phyloP scores from a whole-genome alignment of 169 alveolate genomes.

The Neospora caninum region DNA sequence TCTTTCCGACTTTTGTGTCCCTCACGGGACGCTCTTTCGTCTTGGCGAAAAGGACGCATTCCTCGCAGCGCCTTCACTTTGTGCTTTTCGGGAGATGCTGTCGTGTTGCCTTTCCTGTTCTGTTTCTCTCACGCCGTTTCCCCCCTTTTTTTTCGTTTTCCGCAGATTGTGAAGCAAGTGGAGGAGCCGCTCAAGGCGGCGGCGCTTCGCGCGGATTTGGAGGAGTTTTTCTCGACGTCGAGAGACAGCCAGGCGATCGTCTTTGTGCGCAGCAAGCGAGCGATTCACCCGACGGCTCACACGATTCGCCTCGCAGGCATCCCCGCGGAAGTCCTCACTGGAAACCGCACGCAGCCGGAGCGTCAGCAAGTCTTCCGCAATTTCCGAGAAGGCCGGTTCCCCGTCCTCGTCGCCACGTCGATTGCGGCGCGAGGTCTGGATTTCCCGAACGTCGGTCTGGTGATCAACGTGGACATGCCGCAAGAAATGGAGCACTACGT shows the following conservation, averaged over 20 bases:
- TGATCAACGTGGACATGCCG: constrained; percentile 81
- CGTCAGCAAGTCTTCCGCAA: constrained; percentile 2
- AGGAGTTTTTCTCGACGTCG: background rate
- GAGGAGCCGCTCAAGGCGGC: constrained; percentile 10
- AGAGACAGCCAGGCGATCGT: constrained; percentile 14
- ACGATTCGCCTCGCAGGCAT: background rate
- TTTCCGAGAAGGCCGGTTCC: constrained; percentile 2
- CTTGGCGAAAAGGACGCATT: too few relatives aligned
- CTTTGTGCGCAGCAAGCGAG: constrained; percentile 20
- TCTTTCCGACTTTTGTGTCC: background rate
- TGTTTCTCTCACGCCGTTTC: background rate
- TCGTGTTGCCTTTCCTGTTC: too few relatives aligned
- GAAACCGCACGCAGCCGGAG: background rate
- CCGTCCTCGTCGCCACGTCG: constrained; percentile 24
- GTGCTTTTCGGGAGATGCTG: too few relatives aligned
- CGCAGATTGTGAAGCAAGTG: constrained; percentile 32
- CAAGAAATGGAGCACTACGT: constrained; percentile 91
- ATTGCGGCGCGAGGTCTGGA: constrained; percentile 13
- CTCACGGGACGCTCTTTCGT: background rate
- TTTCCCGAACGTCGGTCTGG: constrained; percentile 15
- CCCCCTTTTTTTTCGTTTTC: background rate
- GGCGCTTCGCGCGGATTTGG: background rate
- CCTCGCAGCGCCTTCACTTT: too few relatives aligned
- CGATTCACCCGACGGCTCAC: background rate
- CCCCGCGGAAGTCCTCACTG: background rate